phyloP scores from a whole-genome alignment of 2,329 filamentous ascomycete genomes.

The Aspergillus fumigatus region DNA sequence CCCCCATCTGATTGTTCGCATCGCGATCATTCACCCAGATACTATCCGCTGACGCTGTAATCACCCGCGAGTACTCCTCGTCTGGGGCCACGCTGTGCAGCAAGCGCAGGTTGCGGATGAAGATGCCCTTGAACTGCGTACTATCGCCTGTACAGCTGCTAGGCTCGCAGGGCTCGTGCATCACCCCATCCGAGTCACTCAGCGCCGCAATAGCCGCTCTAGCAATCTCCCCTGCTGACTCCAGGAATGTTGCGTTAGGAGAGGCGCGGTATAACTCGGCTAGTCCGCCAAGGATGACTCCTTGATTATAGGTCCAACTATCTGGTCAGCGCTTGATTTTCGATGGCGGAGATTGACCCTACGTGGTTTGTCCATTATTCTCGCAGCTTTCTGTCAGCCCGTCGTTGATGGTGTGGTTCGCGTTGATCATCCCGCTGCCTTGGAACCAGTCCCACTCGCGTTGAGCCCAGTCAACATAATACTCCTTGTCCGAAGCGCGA shows the following conservation, averaged over 20 bases:
- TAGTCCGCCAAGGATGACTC: conserved; percentile 56
- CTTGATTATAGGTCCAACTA: conserved; percentile 57
- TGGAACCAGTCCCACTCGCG: conserved; percentile 51
- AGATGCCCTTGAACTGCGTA: conserved; percentile 69
- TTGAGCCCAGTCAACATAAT: conserved; percentile 45
- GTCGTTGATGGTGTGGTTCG: conserved; percentile 50
- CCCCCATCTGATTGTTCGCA: conserved; percentile 50
- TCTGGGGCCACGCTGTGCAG: conserved; percentile 52
- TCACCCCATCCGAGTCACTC: conserved; percentile 44
- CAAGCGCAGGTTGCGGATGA: conserved; percentile 59
- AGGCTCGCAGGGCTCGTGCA: conserved; percentile 54
- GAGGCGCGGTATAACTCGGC: conserved; percentile 48
- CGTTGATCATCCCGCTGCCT: conserved; percentile 45
- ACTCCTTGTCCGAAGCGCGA: conserved; percentile 35
- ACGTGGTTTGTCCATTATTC: conserved; percentile 41
- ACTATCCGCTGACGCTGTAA: conserved; percentile 58
- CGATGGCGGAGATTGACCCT: conserved; percentile 1
- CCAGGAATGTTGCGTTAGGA: conserved; percentile 40
- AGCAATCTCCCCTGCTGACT: conserved; percentile 47
- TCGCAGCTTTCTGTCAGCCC: conserved; percentile 49
- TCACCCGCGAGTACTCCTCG: conserved; percentile 49
- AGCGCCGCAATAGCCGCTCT: conserved; percentile 48
- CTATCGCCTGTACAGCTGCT: conserved; percentile 45
- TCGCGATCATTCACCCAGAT: conserved; percentile 61
- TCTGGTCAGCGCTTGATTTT: background rate